These are phyloP conservation scores for Fusarium algeriense DNA, from an alignment of 2,329 filamentous ascomycete species.

Conservation along the genomic window DNA sequence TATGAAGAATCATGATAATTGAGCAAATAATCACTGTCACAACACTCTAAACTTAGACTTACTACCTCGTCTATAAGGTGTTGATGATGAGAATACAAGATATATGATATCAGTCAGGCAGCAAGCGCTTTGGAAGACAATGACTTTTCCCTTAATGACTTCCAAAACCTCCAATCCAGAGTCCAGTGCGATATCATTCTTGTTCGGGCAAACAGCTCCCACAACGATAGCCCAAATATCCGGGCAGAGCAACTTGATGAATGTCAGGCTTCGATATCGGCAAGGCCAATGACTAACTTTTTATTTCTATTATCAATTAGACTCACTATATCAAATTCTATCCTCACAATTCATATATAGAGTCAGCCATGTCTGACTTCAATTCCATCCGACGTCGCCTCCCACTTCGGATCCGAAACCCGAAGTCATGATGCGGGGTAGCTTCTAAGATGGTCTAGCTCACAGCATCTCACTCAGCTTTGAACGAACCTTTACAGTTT, in stretches of 20 bases:
- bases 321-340: not conserved
- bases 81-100: too few relatives aligned
- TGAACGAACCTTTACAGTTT: slow-evolving; percentile 1
- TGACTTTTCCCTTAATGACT: too few relatives aligned
- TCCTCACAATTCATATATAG: not conserved
- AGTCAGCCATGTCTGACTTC: not conserved
- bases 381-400: slow-evolving; percentile 11
- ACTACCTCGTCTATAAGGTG: not conserved
- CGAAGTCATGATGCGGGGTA: slow-evolving; percentile 26
- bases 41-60: not conserved
- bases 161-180: too few relatives aligned
- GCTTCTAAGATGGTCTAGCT: slow-evolving; percentile 22
- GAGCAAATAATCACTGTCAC: not conserved
- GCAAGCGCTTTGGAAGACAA: not conserved
- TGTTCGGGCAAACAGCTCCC: too few relatives aligned
- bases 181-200: too few relatives aligned
- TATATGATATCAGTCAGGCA: too few relatives aligned
- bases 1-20: slow-evolving; percentile 8
- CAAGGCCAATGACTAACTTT: not conserved
- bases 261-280: not conserved
- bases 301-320: not conserved
- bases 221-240: too few relatives aligned
- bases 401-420: slow-evolving; percentile 9
- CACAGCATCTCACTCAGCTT: slow-evolving; percentile 4
- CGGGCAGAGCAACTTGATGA: not conserved